Evolutionary conservation across 495 filamentous ascomycete genomes (phyloP).

Genomic region (Lasiosphaeria hispida): DNA sequence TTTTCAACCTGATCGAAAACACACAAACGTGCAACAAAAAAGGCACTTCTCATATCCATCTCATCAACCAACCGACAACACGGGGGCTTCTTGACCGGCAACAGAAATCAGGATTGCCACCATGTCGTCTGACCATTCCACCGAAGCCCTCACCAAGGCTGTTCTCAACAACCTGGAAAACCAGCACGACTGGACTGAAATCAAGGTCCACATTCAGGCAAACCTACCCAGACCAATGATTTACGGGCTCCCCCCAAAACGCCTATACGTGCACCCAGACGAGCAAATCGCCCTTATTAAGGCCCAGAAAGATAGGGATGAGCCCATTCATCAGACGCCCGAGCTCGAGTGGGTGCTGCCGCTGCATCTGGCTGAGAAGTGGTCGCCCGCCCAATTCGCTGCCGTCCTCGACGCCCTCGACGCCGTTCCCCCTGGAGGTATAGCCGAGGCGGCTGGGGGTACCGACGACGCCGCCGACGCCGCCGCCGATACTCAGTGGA

Average conservation of each 20-base stretch:
- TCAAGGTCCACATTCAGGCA: conserved; percentile 57
- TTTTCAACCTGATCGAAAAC: not conserved
- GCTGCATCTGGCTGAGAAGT: conserved; percentile 74
- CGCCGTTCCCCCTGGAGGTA: conserved; percentile 40
- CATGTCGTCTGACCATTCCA: conserved; percentile 27
- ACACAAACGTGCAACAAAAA: no score
- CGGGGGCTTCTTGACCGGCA: no score
- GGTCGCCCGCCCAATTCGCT: conserved; percentile 73
- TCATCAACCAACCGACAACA: not conserved
- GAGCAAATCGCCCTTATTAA: conserved; percentile 80
- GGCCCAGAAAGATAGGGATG: conserved; percentile 39
- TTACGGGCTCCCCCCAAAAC: conserved; percentile 82
- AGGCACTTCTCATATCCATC: no score
- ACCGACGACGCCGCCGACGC: conserved; percentile 17
- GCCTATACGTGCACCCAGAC: conserved; percentile 89
- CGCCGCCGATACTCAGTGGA: conserved; percentile 26
- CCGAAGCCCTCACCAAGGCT: conserved; percentile 56
- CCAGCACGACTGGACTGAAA: conserved; percentile 80
- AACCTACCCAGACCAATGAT: conserved; percentile 63
- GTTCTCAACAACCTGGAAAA: conserved; percentile 79
- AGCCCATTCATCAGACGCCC: conserved; percentile 45
- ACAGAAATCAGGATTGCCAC: not conserved
- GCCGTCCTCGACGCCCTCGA: conserved; percentile 75
- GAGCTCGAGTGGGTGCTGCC: conserved; percentile 88
- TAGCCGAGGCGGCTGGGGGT: conserved; percentile 9